Evolutionary conservation across 768 basidiomycete species (phyloP).

Genomic region (Boletales sp.): DNA sequence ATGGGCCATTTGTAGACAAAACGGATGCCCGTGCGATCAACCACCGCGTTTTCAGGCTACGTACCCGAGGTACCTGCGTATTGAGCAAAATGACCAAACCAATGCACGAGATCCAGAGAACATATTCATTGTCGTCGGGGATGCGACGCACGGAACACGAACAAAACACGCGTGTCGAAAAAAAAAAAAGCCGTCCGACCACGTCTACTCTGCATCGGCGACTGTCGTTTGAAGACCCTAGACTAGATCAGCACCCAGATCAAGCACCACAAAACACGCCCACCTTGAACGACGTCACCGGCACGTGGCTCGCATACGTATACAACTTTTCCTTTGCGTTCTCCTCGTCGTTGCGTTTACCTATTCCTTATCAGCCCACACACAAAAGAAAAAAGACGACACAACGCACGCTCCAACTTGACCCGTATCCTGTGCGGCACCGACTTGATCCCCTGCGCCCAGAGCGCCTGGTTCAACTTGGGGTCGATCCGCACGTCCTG

Average conservation of each 20-base stretch:
- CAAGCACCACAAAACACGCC: constrained; percentile 20
- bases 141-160: too few species aligned
- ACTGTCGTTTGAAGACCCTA: constrained; percentile 84
- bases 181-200: background rate
- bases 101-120: too few species aligned
- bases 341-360: constrained; percentile 99
- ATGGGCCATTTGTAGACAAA: too few species aligned
- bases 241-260: constrained; percentile 5
- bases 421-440: constrained; percentile 91
- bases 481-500: constrained; percentile 92
- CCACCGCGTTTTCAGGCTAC: too few species aligned
- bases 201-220: constrained; percentile 71
- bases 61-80: too few species aligned
- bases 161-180: too few species aligned
- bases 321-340: constrained; percentile 97
- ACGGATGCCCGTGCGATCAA: too few species aligned
- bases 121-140: too few species aligned
- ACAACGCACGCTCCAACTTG: constrained; percentile 82
- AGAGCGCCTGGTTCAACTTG: constrained; percentile 93
- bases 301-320: constrained; percentile 84
- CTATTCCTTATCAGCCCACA: constrained; percentile 34
- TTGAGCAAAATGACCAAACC: too few species aligned
- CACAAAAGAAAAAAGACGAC: background rate
- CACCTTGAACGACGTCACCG: constrained; percentile 83
- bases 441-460: constrained; percentile 91